Conservation (phyloP, 306 rosid genomes). For the Cucurbita argyrosperma region DNA sequence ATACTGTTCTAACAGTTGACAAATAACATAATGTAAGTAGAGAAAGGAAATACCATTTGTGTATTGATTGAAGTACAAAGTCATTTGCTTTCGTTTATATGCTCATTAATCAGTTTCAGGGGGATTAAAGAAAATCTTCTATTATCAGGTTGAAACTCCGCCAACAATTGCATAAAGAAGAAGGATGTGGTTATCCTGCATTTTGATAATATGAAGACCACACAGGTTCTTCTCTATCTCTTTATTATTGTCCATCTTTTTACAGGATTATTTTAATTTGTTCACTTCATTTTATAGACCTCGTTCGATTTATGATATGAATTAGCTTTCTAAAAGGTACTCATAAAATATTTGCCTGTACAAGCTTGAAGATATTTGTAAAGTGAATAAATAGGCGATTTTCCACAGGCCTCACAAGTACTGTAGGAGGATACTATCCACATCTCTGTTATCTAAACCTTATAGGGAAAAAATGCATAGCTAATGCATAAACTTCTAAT, state of each 20-base stretch:
- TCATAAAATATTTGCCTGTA: too few relatives aligned
- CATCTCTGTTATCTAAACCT: neutral
- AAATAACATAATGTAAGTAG: neutral
- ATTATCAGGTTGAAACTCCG: neutral
- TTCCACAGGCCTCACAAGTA: neutral
- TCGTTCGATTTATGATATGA: neutral
- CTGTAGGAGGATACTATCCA: neutral
- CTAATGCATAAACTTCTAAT: neutral
- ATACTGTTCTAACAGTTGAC: neutral
- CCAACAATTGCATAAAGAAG: neutral
- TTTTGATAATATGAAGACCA: conserved; percentile 39
- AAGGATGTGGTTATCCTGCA: conserved; percentile 26
- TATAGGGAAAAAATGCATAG: neutral
- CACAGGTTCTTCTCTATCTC: conserved; percentile 14
- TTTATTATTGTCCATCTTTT: neutral
- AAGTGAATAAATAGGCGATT: neutral
- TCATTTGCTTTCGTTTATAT: neutral
- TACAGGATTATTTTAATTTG: neutral
- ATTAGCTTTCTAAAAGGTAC: neutral
- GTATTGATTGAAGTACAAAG: neutral
- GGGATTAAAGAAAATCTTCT: neutral
- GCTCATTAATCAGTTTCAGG: neutral
- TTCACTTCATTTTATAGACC: neutral
- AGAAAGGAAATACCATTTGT: neutral
- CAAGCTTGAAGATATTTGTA: neutral